A percentile compares a stretch with the other conserved stretches of the same genome.
phyloP scores from a whole-genome alignment of 495 filamentous ascomycete species.

The Parathielavia appendiculata region DNA sequence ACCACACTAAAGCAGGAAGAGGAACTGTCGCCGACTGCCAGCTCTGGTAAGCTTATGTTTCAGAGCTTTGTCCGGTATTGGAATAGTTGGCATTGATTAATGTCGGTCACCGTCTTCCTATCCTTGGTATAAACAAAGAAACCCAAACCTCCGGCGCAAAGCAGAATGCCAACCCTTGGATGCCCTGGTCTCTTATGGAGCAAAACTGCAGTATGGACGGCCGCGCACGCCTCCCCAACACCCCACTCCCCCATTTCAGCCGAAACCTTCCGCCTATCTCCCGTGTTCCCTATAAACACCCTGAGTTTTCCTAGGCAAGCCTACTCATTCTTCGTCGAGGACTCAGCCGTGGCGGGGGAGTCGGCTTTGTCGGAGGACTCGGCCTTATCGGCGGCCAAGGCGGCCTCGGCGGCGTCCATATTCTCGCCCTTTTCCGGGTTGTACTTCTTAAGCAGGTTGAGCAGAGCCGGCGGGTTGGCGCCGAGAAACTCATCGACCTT shows the following conservation, averaged over 20 bases:
- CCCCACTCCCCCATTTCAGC: too few relatives aligned
- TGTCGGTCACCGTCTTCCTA: neutral
- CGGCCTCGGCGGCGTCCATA: neutral
- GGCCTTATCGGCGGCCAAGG: neutral
- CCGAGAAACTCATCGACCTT: constrained; percentile 67
- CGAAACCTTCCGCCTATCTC: too few relatives aligned
- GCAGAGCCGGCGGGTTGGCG: constrained; percentile 57
- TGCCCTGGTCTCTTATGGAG: neutral
- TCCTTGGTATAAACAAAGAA: neutral
- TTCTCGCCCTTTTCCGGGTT: neutral
- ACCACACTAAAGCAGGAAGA: too few relatives aligned
- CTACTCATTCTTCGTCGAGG: neutral
- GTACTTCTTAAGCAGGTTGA: constrained; percentile 21
- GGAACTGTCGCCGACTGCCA: neutral
- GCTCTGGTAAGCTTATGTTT: too few relatives aligned
- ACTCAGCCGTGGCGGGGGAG: too few relatives aligned
- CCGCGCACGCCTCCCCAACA: neutral
- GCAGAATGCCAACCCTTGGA: neutral
- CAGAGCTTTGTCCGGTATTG: too few relatives aligned
- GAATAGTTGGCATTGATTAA: neutral
- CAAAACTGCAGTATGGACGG: neutral
- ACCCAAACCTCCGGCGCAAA: neutral
- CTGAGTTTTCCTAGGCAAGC: neutral
- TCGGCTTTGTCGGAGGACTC: too few relatives aligned
- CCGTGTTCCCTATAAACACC: too few relatives aligned